Conservation (phyloP, 2,329 filamentous ascomycete species). For the Verticillium nonalfalfae region DNA sequence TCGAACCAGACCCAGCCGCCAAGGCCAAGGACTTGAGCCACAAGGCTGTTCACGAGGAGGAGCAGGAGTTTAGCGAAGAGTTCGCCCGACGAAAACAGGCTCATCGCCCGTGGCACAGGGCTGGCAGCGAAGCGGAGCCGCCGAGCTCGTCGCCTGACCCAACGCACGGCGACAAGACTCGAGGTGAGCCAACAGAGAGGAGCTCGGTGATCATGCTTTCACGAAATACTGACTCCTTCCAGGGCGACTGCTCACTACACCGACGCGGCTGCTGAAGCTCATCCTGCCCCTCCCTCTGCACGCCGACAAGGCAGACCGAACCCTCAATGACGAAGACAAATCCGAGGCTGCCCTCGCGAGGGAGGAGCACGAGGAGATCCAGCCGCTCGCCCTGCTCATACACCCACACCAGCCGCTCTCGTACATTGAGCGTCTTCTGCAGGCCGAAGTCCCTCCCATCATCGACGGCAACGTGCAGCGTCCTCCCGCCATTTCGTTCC, state of each 20-base stretch:
- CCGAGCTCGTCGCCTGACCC: slow-evolving; percentile 20
- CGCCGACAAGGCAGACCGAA: slow-evolving; percentile 4
- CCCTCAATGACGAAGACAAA: background rate
- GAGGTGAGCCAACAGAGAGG: slow-evolving; percentile 18
- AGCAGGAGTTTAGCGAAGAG: slow-evolving; percentile 23
- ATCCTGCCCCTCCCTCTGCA: slow-evolving; percentile 61
- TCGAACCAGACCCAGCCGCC: slow-evolving; percentile 9
- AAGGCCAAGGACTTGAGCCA: slow-evolving; percentile 22
- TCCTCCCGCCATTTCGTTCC: slow-evolving; percentile 69
- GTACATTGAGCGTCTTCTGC: slow-evolving; percentile 82
- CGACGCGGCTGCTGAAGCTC: slow-evolving; percentile 72
- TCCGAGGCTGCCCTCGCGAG: background rate
- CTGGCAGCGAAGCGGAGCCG: slow-evolving; percentile 44
- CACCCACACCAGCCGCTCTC: slow-evolving; percentile 89
- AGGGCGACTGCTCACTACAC: slow-evolving; percentile 75
- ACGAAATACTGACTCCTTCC: background rate
- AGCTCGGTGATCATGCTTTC: background rate
- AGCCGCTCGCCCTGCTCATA: slow-evolving; percentile 77
- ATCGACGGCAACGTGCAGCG: slow-evolving; percentile 59
- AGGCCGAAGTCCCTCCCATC: slow-evolving; percentile 74
- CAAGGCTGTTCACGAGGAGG: slow-evolving; percentile 25
- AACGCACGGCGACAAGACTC: slow-evolving; percentile 17
- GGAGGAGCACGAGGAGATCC: slow-evolving; percentile 44
- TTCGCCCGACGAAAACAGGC: slow-evolving; percentile 47
- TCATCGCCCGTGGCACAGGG: slow-evolving; percentile 59